Evolutionary conservation across 805 yeast genomes (phyloP), one percentile per base, ranked within the genome.

Genomic region (Sugiyamaella americana): DNA sequence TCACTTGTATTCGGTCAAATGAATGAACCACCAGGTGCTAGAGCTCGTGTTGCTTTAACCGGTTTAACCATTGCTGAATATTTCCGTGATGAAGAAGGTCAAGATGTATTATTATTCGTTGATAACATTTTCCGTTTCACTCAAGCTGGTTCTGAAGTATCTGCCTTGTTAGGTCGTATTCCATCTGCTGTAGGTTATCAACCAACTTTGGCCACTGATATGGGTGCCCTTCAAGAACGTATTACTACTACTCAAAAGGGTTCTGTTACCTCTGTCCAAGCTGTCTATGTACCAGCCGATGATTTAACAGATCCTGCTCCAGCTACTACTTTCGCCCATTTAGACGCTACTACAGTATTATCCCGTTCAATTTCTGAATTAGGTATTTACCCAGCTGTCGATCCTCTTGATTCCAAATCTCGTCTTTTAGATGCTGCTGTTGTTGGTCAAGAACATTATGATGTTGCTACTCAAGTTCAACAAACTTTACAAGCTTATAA

Each of bases 121-220:
- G 98, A 91, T 80, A 91, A 91, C 89, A 91, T 91, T 85, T 91
- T 93, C 95, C 91, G 98, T 81, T 91, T 91, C 82, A 91, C 98
- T 73, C 98, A 91, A 83, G 98, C 98, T 71, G 98, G 98, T 87
- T 93, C 98, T 61, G 98, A 91, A 80, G 98, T 93, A 72, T 91
- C 98, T 72, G 98, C 98, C 63, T 80, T 91, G 77, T 80, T 91
- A 71, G 98, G 98, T 78, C 96, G 98, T 87, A 91, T 91, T 72
- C 98, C 98, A 74, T 93, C 98, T 62, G 98, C 98, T 65, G 98
- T 93, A 87, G 98, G 98, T 87, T 91, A 91, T 78, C 98, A 91
- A 80, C 98, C 98, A 75, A 91, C 98, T 65, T 82, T 91, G 78
- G 96, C 98, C 79, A 93, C 98, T 68, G 98, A 93, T 88, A 93